A percentile compares a stretch with the other conserved stretches of the same genome.
Evolutionary conservation across 305 asterid genomes (phyloP).

Genomic region (Plantago lanceolata): DNA sequence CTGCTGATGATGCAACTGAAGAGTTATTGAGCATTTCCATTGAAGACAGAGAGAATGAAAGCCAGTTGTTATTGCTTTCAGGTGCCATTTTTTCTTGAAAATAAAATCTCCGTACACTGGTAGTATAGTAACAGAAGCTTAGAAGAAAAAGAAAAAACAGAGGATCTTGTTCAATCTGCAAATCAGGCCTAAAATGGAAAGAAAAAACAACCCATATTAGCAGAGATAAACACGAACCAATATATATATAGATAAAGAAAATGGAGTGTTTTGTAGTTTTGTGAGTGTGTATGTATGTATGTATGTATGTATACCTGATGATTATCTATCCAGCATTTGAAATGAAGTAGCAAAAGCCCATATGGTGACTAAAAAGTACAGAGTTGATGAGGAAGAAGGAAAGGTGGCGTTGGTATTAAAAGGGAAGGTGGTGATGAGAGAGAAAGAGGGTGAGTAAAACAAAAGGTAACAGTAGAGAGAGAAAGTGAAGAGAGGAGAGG

Average conservation of each 20-base stretch:
- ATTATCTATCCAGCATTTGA: conserved; percentile 16
- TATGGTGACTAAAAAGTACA: conserved; percentile 2
- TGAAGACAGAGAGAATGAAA: conserved; percentile 75
- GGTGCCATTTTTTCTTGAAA: conserved; percentile 56
- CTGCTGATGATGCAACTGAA: conserved; percentile 14
- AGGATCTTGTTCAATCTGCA: conserved; percentile 5
- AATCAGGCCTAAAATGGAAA: conserved; percentile 15
- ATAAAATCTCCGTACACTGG: too few species aligned
- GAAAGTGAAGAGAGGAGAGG: conserved; percentile 16
- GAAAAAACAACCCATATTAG: neutral
- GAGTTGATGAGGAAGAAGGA: neutral
- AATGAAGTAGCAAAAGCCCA: neutral
- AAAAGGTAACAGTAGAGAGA: conserved; percentile 21
- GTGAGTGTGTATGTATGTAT: too few species aligned
- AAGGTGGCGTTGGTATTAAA: neutral
- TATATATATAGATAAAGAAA: too few species aligned
- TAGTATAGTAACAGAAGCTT: too few species aligned
- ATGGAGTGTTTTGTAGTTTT: neutral
- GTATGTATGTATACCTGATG: too few species aligned
- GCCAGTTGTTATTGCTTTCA: conserved; percentile 70
- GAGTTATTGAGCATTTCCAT: conserved; percentile 64
- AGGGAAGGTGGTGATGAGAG: neutral
- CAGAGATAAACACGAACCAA: neutral
- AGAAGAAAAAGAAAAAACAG: too few species aligned
- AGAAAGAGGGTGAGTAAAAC: conserved; percentile 6